phyloP scores from a whole-genome alignment of 305 asterid species.

The Fraxinus angustifolia region DNA sequence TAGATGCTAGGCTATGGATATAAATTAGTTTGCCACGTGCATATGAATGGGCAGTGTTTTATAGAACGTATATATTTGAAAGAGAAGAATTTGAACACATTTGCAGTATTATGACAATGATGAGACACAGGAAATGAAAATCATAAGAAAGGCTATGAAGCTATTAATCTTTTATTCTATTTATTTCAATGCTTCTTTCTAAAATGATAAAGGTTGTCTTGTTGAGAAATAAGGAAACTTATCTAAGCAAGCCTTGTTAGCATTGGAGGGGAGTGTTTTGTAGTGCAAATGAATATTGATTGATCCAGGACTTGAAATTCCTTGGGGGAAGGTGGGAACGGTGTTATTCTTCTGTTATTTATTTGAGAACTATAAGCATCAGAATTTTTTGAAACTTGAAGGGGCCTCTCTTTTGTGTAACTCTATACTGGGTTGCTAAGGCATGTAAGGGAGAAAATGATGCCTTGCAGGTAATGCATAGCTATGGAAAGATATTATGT shows the following conservation, averaged over 20 bases:
- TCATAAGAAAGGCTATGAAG: neutral
- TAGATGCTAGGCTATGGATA: neutral
- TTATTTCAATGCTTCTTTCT: neutral
- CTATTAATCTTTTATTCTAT: neutral
- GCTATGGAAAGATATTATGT: neutral
- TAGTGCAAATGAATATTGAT: neutral
- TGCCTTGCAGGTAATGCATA: neutral
- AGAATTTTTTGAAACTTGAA: neutral
- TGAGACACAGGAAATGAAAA: neutral
- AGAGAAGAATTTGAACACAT: neutral
- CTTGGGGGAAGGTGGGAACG: neutral
- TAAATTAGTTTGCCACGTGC: slow-evolving; percentile 8
- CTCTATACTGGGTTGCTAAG: slow-evolving; percentile 10
- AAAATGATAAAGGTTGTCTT: neutral
- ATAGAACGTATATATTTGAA: neutral
- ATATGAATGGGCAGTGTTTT: neutral
- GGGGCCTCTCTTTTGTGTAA: neutral
- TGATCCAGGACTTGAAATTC: neutral
- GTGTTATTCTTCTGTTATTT: neutral
- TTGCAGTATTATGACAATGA: neutral
- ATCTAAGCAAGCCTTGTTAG: neutral
- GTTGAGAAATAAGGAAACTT: neutral
- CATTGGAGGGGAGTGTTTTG: neutral
- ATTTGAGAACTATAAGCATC: neutral
- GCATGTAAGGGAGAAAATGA: neutral